phyloP scores from a whole-genome alignment of 2,329 filamentous ascomycete species.

The Tolypocladium tundrense region DNA sequence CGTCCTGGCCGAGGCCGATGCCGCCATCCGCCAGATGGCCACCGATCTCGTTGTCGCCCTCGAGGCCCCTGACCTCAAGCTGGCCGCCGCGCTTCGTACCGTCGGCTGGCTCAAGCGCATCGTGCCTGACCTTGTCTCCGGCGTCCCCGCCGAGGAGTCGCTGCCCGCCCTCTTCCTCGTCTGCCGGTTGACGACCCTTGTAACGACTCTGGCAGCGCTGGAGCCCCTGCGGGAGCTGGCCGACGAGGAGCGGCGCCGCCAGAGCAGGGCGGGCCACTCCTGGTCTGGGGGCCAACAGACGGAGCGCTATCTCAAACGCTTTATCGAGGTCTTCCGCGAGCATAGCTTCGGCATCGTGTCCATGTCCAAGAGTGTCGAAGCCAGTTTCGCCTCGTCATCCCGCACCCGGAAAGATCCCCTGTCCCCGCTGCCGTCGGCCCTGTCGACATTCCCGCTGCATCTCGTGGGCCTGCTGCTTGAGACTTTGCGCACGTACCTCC shows the following conservation, averaged over 20 bases:
- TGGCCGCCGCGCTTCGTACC: slow-evolving; percentile 82
- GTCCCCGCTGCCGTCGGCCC: slow-evolving; percentile 59
- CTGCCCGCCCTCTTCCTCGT: slow-evolving; percentile 80
- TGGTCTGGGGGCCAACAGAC: slow-evolving; percentile 80
- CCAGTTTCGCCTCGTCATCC: slow-evolving; percentile 20
- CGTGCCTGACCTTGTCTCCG: slow-evolving; percentile 57
- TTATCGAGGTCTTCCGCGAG: slow-evolving; percentile 94
- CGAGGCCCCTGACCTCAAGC: slow-evolving; percentile 68
- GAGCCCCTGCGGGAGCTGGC: slow-evolving; percentile 80
- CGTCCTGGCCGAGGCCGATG: slow-evolving; percentile 68
- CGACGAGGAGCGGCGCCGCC: slow-evolving; percentile 62
- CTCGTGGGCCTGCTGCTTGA: slow-evolving; percentile 72
- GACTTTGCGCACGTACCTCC: slow-evolving; percentile 66
- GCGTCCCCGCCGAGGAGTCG: slow-evolving; percentile 44
- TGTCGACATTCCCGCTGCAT: slow-evolving; percentile 77
- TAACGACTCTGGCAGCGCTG: slow-evolving; percentile 70
- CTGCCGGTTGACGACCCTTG: slow-evolving; percentile 71
- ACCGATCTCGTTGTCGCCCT: slow-evolving; percentile 71
- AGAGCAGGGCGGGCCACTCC: slow-evolving; percentile 28
- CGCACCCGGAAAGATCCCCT: slow-evolving; percentile 23
- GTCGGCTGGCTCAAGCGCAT: slow-evolving; percentile 85
- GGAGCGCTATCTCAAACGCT: slow-evolving; percentile 86
- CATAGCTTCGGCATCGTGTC: slow-evolving; percentile 94
- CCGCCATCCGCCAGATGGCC: slow-evolving; percentile 81
- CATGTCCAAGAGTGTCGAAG: slow-evolving; percentile 77